These are phyloP conservation scores for Syzygium syzygioides DNA, from an alignment of 441 rosid species.

Conservation along the genomic window DNA sequence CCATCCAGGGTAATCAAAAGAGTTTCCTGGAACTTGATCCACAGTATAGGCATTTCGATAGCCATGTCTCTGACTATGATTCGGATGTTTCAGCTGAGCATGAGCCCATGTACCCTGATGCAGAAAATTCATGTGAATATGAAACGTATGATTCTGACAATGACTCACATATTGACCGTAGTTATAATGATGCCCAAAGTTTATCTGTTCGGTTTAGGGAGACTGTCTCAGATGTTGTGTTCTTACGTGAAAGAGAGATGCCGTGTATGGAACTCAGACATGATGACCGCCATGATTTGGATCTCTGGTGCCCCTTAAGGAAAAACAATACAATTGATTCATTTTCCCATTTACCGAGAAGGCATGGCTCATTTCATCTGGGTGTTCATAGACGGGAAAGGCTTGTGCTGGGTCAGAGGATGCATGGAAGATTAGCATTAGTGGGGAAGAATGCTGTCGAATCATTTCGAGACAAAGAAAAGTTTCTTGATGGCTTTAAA, in stretches of 20 bases:
- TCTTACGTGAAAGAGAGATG: slow-evolving; percentile 27
- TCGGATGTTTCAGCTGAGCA: slow-evolving; percentile 25
- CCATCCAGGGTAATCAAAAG: slow-evolving; percentile 27
- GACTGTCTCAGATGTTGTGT: slow-evolving; percentile 20
- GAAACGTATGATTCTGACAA: slow-evolving; percentile 16
- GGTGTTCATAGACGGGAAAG: slow-evolving; percentile 12
- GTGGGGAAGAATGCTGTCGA: slow-evolving; percentile 18
- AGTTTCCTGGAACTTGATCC: slow-evolving; percentile 14
- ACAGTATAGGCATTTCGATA: slow-evolving; percentile 16
- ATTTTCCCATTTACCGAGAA: slow-evolving; percentile 20
- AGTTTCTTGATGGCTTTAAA: slow-evolving; percentile 9
- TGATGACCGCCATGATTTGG: slow-evolving; percentile 10
- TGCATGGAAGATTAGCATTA: slow-evolving; percentile 24
- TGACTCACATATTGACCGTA: slow-evolving; percentile 14
- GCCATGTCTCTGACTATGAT: slow-evolving; percentile 24
- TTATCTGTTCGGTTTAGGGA: slow-evolving; percentile 8
- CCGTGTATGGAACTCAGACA: slow-evolving; percentile 15
- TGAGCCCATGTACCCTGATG: slow-evolving; percentile 19
- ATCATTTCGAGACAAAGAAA: slow-evolving; percentile 17
- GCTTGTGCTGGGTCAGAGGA: slow-evolving; percentile 6
- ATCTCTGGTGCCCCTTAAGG: slow-evolving; percentile 37
- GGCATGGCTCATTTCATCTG: slow-evolving; percentile 14
- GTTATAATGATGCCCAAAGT: slow-evolving; percentile 13
- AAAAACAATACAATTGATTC: slow-evolving; percentile 20
- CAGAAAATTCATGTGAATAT: slow-evolving; percentile 13